Evolutionary conservation across 2,329 filamentous ascomycete genomes (phyloP).

Genomic region (Botrytis sinoallii): DNA sequence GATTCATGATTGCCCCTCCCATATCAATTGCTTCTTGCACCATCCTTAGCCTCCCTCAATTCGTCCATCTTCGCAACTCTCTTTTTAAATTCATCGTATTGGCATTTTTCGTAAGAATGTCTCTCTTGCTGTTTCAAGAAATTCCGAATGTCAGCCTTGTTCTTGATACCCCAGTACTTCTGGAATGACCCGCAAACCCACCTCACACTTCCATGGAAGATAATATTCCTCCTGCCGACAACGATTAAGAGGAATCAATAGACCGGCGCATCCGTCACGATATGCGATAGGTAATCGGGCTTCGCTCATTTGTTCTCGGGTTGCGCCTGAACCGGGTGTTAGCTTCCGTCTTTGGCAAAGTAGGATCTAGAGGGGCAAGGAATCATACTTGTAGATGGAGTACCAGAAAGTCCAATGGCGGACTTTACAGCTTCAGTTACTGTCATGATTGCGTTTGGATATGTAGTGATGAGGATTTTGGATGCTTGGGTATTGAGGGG

Average conservation of each 20-base stretch:
- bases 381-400: conserved; percentile 29
- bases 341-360: conserved; percentile 45
- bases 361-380: conserved; percentile 12
- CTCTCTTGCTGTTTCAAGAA: conserved; percentile 71
- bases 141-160: conserved; percentile 23
- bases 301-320: conserved; percentile 89
- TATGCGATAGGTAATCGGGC: conserved; percentile 85
- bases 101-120: conserved; percentile 98
- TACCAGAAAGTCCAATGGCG: conserved; percentile 44
- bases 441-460: conserved; percentile 41
- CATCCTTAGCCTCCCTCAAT: conserved; percentile 79
- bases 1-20: background rate
- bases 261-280: conserved; percentile 91
- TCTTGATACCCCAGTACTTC: background rate
- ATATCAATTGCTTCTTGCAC: conserved; percentile 75
- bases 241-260: conserved; percentile 92
- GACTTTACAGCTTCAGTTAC: conserved; percentile 48
- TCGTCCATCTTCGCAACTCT: conserved; percentile 98
- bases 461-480: background rate
- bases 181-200: conserved; percentile 46
- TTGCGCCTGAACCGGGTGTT: conserved; percentile 47
- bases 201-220: conserved; percentile 96
- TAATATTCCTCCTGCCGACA: conserved; percentile 92
- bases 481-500: conserved; percentile 8
- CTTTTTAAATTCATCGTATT: conserved; percentile 98